These are phyloP conservation scores for Talaromyces atroroseus DNA, from an alignment of 2,329 filamentous ascomycete species.

Conservation along the genomic window DNA sequence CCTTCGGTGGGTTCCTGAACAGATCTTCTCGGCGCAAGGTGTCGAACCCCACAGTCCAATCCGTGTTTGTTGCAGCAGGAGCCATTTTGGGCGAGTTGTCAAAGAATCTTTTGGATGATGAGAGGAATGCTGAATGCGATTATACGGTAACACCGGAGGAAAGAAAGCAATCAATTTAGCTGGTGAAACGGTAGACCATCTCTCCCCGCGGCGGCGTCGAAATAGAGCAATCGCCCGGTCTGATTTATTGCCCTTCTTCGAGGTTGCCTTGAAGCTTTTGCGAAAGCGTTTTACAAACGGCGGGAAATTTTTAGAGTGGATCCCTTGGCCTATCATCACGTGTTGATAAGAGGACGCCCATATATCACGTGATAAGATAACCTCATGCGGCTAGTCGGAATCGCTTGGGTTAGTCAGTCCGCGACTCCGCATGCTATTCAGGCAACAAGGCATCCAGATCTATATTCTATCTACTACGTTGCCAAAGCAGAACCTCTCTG, in stretches of 20 bases:
- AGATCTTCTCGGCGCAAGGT: slow-evolving; percentile 80
- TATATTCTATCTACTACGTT: no score
- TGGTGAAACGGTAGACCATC: background rate
- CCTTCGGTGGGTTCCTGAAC: slow-evolving; percentile 80
- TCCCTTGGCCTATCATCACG: slow-evolving; percentile 33
- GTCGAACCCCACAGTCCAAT: slow-evolving; percentile 82
- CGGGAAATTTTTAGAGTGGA: slow-evolving; percentile 38
- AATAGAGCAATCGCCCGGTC: slow-evolving; percentile 16
- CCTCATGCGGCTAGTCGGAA: background rate
- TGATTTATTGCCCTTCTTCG: slow-evolving; percentile 7
- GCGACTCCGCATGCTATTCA: background rate
- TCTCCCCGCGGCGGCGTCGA: background rate
- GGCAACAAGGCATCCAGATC: background rate
- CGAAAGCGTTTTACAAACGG: slow-evolving; percentile 3
- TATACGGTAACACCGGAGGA: background rate
- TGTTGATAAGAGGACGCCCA: slow-evolving; percentile 27
- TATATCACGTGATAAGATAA: background rate
- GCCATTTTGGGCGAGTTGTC: slow-evolving; percentile 40
- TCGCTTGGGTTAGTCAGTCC: no score
- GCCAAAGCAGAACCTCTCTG: no score
- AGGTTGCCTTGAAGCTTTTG: background rate
- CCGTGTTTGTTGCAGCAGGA: slow-evolving; percentile 55
- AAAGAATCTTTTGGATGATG: slow-evolving; percentile 10
- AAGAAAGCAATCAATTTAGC: background rate
- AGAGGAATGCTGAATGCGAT: background rate